Base-by-base conservation (phyloP, 306 rosid species). In the Vigna nakashimae region DNA sequence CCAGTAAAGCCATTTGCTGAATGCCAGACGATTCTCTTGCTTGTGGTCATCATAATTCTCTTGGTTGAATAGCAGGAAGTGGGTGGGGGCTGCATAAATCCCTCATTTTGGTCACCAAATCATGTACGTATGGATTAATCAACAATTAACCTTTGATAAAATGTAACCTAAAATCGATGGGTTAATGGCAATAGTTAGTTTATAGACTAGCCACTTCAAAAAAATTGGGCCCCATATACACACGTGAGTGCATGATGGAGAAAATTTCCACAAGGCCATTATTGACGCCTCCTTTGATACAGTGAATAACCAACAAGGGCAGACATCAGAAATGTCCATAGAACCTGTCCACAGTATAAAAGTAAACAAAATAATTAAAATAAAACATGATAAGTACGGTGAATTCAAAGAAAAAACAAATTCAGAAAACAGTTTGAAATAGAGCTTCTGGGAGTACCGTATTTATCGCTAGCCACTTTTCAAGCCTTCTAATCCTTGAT, bases 321-420 rank as follows among this genome's bases (percentile, higher is more conserved):
- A 68, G 99, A 95, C 98, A 92, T 91, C 16, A 92, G 78, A 83
- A 95, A 92, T 38, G 99, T 92, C 99, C 99, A 95, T 2, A 95
- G 85, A 38, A 95, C 92, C 99, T 95, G 92, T 77, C 46, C 82
- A 78, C 55, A 50, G 53, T 53, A 16, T 62, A 56, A 60, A 75
- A 62, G 71, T 9, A 65, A 72, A 75, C n/a, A 59, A 65, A 55
- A 17, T 13, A 38, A 74, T 30, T 55, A 51, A 82, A 49, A 53
- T 55, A 51, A 82, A 49, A 53, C 65, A 50, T 38, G 12, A 15
- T 6, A 74, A 78, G 40, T 51, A 55, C 38, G 22, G 58, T 50
- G 66, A 57, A 74, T 59, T 69, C 34, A 65, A 22, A 22, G 5
- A 6, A 7, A 26, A 43, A 8, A 0, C 28, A 26, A 20, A 43